Conservation (phyloP, 371 early-diverging fungal species). For the Mortierella sp. region DNA sequence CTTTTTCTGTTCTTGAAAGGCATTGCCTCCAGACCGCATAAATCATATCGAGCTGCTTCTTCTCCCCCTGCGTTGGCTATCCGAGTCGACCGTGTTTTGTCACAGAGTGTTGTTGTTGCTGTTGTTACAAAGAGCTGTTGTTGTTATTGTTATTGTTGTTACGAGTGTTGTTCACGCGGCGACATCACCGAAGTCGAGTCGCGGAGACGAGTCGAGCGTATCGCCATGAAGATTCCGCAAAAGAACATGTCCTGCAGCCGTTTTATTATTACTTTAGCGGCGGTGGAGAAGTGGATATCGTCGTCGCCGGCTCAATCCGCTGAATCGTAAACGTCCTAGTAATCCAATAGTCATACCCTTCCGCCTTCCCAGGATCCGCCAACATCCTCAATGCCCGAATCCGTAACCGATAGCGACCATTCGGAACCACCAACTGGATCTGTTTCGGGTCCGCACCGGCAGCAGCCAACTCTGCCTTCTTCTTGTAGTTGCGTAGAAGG, state of each 20-base stretch:
- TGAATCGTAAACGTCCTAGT: constrained; percentile 26
- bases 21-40: too few relatives aligned
- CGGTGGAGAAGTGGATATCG: not conserved
- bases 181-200: too few relatives aligned
- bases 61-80: too few relatives aligned
- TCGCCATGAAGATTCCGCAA: too few relatives aligned
- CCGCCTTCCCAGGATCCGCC: constrained; percentile 31
- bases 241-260: not conserved
- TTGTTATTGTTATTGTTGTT: too few relatives aligned
- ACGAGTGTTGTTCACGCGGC: too few relatives aligned
- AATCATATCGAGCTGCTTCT: too few relatives aligned
- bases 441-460: not conserved
- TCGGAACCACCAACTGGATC: constrained; percentile 16
- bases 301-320: not conserved
- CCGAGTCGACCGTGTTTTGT: too few relatives aligned
- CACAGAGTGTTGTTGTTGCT: too few relatives aligned
- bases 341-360: constrained; percentile 45
- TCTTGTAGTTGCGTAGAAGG: not conserved
- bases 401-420: constrained; percentile 33
- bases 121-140: too few relatives aligned
- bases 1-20: too few relatives aligned
- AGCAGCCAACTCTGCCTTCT: not conserved
- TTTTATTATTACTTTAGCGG: not conserved
- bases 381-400: constrained; percentile 29
- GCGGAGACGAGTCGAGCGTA: too few relatives aligned